Evolutionary conservation across 305 asterid species (phyloP).

Genomic region (Fraxinus albicans): DNA sequence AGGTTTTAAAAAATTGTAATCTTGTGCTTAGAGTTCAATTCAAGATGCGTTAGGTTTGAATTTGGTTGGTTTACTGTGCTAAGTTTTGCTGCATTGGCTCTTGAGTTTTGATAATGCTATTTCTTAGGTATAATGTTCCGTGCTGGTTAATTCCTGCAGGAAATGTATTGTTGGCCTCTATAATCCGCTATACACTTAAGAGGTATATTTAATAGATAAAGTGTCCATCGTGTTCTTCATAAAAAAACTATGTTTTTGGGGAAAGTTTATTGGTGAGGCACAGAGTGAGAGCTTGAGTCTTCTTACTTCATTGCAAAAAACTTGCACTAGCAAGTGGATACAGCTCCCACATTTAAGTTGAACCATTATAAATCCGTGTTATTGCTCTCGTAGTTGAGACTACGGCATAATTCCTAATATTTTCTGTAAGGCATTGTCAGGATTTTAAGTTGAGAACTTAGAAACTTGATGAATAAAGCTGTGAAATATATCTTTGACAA

Average conservation of each 20-base stretch:
- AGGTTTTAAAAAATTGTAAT: neutral
- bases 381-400: neutral
- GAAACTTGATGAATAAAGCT: neutral
- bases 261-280: neutral
- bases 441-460: conserved; percentile 26
- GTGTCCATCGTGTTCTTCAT: neutral
- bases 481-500: neutral
- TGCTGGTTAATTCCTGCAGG: neutral
- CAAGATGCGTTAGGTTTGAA: conserved; percentile 12
- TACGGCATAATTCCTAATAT: neutral
- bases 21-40: conserved; percentile 16
- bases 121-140: neutral
- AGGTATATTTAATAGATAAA: neutral
- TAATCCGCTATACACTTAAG: neutral
- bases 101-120: neutral
- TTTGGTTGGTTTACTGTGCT: conserved; percentile 18
- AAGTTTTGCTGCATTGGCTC: conserved; percentile 27
- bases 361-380: neutral
- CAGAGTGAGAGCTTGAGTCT: neutral
- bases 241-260: neutral
- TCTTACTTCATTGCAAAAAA: neutral
- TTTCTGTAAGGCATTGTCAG: conserved; percentile 16
- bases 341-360: neutral
- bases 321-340: neutral
- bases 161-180: neutral